These are phyloP conservation scores for Penicillium polonicum DNA, from an alignment of 2,329 filamentous ascomycete species.

Conservation along the genomic window DNA sequence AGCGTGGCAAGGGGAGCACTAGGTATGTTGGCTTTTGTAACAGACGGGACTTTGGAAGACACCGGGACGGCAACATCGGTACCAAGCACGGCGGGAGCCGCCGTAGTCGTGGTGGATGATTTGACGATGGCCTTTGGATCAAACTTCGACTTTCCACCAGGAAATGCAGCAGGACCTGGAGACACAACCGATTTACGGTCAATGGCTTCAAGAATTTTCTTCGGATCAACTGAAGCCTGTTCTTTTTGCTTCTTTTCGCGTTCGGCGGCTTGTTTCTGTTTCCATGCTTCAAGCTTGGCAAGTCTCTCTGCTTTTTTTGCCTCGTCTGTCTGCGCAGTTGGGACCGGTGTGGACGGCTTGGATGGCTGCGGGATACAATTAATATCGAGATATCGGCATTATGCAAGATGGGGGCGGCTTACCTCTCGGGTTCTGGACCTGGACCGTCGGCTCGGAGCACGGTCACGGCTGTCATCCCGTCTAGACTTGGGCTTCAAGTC, in stretches of 20 bases:
- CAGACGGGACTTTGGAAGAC: conserved; percentile 46
- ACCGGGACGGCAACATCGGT: conserved; percentile 54
- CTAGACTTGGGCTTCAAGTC: conserved; percentile 67
- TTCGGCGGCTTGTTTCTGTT: conserved; percentile 76
- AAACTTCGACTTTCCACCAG: conserved; percentile 83
- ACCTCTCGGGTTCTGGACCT: conserved; percentile 59
- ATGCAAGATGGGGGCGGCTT: conserved; percentile 32
- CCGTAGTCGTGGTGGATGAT: conserved; percentile 57
- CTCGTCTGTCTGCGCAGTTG: conserved; percentile 61
- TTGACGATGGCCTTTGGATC: conserved; percentile 84
- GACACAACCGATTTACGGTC: conserved; percentile 65
- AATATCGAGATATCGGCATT: background rate
- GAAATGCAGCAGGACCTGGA: conserved; percentile 60
- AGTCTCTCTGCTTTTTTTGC: conserved; percentile 78
- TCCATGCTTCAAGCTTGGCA: conserved; percentile 85
- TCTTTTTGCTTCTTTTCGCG: conserved; percentile 71
- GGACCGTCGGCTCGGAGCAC: conserved; percentile 51
- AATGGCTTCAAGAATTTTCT: conserved; percentile 70
- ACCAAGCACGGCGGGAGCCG: conserved; percentile 56
- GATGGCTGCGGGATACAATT: conserved; percentile 44
- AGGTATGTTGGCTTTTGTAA: conserved; percentile 36
- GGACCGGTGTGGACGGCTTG: conserved; percentile 49
- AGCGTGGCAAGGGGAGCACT: conserved; percentile 40
- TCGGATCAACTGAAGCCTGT: conserved; percentile 61
- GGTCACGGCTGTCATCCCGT: conserved; percentile 64